These are phyloP conservation scores for Dioszegia aurantiaca DNA, from an alignment of 768 basidiomycete species.

Conservation along the genomic window DNA sequence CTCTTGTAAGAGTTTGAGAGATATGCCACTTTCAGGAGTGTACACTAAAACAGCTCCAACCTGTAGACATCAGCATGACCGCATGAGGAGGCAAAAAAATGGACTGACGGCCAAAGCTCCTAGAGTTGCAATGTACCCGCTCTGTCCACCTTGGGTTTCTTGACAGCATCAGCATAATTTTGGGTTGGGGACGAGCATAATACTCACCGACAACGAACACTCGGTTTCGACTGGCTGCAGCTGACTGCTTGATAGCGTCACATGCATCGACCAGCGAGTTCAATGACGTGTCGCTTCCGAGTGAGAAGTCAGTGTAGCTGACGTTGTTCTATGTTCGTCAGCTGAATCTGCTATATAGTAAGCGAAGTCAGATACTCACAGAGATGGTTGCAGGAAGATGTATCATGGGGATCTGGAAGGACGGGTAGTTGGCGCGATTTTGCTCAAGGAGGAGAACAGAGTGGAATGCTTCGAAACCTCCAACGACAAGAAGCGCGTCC, in stretches of 20 bases:
- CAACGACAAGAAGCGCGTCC: slow-evolving; percentile 80
- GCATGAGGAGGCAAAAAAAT: too few species aligned
- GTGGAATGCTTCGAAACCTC: slow-evolving; percentile 93
- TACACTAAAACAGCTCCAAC: slow-evolving; percentile 87
- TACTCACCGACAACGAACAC: slow-evolving; percentile 74
- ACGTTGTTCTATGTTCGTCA: slow-evolving; percentile 69
- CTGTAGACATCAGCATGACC: too few species aligned
- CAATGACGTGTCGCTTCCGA: slow-evolving; percentile 95
- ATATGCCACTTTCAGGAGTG: slow-evolving; percentile 86
- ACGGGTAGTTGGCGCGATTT: slow-evolving; percentile 76
- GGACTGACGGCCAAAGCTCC: slow-evolving; percentile 74
- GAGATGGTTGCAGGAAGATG: slow-evolving; percentile 95
- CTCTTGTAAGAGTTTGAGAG: slow-evolving; percentile 70
- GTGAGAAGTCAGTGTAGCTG: slow-evolving; percentile 89
- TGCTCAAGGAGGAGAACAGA: slow-evolving; percentile 74
- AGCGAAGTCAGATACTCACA: background rate
- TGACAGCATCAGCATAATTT: slow-evolving; percentile 56
- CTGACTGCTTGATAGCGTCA: slow-evolving; percentile 97
- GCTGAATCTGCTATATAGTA: background rate
- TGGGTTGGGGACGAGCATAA: slow-evolving; percentile 66
- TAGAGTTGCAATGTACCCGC: slow-evolving; percentile 91
- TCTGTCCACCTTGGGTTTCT: slow-evolving; percentile 95
- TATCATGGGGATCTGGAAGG: slow-evolving; percentile 91
- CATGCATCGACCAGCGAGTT: slow-evolving; percentile 97
- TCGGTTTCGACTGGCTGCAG: slow-evolving; percentile 88